Base-by-base conservation (phyloP, 225 moss, liverwort and hornwort species). In the Straminergon stramineum region DNA sequence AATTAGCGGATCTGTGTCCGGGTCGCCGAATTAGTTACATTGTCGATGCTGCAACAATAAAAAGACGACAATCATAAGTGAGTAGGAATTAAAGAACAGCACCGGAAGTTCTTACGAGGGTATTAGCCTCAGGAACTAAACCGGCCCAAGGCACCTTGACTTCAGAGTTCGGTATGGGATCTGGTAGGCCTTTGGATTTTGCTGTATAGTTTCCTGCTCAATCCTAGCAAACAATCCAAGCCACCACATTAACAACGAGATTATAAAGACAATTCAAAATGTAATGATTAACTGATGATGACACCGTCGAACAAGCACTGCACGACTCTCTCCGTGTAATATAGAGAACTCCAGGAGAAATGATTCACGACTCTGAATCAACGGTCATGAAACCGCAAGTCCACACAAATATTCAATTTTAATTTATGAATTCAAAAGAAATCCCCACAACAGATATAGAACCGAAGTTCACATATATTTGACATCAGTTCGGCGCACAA, bases 131-230 rank as follows among this genome's bases (percentile, higher is more conserved):
- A 45, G 53, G 87, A 87, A 93, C 91, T 91, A 84, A 87, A 85
- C 91, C 91, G 82, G 89, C 80, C 91, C 89, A 93, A 93, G 91
- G 92, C 91, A 89, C 89, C 85, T 91, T 93, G 89, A 91, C 91
- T 93, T 83, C 93, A 93, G 89, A 93, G 91, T 93, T 93, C 87
- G 91, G 89, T 78, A 93, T 93, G 92, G 92, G 91, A 93, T 93
- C 91, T 93, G 89, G 92, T 89, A 91, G 89, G 87, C 89, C 91
- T 89, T 89, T 84, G 83, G 89, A 60, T 90, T 91, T 63, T 85
- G 89, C 91, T 85, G 87, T 53, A 88, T 70, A 55, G 61, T 76
- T 76, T 51, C 91, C 63, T 82, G 87, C 91, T 91, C 87, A 87
- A 75, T 79, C 86, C 89, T 87, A 89, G 67, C 68, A 68, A 87